Conservation (phyloP, 75 land plant genomes). For the Larix kaempferi region DNA sequence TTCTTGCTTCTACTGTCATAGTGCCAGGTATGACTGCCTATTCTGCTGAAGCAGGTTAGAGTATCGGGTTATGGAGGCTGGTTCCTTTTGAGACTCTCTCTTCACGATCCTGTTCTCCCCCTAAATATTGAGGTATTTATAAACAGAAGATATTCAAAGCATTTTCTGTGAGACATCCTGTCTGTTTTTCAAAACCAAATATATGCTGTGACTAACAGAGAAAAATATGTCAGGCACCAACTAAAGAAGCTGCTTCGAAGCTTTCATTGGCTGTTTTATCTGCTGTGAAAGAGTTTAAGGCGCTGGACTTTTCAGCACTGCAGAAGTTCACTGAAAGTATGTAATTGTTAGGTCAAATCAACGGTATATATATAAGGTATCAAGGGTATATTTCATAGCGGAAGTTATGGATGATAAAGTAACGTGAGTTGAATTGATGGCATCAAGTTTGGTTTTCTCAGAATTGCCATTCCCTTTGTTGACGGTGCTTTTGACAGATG, state of each 20-base stretch:
- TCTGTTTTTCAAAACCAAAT: not conserved
- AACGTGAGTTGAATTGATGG: too few species aligned
- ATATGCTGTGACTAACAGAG: not conserved
- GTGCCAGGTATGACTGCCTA: not conserved
- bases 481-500: too few species aligned
- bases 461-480: too few species aligned
- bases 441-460: too few species aligned
- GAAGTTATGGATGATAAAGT: too few species aligned
- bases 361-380: too few species aligned
- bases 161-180: not conserved
- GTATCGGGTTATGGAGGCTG: conserved; percentile 98
- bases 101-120: conserved; percentile 97
- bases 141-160: not conserved
- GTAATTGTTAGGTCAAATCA: not conserved
- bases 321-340: conserved; percentile 50
- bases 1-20: not conserved
- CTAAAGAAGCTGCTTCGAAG: conserved; percentile 70
- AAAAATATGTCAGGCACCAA: conserved; percentile 58
- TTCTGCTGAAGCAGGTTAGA: conserved; percentile 53
- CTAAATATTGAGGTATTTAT: conserved; percentile 92
- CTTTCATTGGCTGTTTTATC: conserved; percentile 62
- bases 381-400: too few species aligned
- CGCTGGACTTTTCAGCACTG: conserved; percentile 71
- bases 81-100: conserved; percentile 95
- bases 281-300: conserved; percentile 63